Evolutionary conservation across 768 basidiomycete species (phyloP).

Genomic region (Hortiboletus flavorubellus): DNA sequence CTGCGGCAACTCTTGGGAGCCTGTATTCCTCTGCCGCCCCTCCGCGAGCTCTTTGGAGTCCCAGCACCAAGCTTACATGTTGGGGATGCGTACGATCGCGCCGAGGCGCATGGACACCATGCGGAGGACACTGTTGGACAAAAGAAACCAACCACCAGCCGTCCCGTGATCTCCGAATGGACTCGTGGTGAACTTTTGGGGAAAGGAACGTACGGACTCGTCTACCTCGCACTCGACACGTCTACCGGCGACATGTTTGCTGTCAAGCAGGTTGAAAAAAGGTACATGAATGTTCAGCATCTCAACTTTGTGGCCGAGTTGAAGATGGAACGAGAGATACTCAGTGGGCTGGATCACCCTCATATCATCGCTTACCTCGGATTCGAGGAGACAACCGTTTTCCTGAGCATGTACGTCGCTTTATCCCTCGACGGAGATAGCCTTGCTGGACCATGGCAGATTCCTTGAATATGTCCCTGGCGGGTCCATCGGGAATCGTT

Average conservation of each 20-base stretch:
- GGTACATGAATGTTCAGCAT: constrained; percentile 57
- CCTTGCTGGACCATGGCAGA: constrained; percentile 39
- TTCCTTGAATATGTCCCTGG: constrained; percentile 98
- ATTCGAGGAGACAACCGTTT: constrained; percentile 78
- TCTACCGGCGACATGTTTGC: constrained; percentile 97
- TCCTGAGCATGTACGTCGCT: constrained; percentile 77
- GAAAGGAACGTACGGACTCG: constrained; percentile 89
- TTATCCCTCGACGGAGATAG: neutral
- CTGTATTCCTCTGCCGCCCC: neutral
- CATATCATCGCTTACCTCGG: constrained; percentile 95
- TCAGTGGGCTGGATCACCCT: constrained; percentile 91
- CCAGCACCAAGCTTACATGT: neutral
- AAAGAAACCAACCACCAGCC: neutral
- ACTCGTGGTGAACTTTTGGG: constrained; percentile 93
- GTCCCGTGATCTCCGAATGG: constrained; percentile 75
- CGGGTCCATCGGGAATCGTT: constrained; percentile 82
- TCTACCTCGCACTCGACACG: constrained; percentile 91
- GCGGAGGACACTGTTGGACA: neutral
- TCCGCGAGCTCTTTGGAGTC: neutral
- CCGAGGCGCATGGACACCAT: neutral
- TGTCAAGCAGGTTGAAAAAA: constrained; percentile 96
- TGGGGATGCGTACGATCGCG: too few species aligned
- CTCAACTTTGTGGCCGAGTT: constrained; percentile 82
- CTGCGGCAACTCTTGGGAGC: neutral
- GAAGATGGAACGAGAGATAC: constrained; percentile 87